A percentile compares a stretch with the other conserved stretches of the same genome.
Evolutionary conservation across 208 protist genomes (phyloP).

Genomic region (Leishmania lainsoni): DNA sequence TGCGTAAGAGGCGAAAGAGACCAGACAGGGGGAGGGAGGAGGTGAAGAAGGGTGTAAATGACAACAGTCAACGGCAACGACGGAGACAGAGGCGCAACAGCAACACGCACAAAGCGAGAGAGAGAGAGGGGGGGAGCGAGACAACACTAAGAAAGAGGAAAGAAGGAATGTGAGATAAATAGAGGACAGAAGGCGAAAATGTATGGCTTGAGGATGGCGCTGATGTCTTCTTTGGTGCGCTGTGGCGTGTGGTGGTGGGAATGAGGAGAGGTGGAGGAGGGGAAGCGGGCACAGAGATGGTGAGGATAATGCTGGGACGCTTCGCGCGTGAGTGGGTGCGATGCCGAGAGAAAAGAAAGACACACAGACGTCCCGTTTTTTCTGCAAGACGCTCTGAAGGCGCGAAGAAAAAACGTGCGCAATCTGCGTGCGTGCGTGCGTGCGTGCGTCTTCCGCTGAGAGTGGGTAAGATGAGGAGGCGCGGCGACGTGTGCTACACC

Average conservation of each 20-base stretch:
- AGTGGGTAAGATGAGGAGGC: background rate
- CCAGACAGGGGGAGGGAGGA: background rate
- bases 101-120: background rate
- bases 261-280: background rate
- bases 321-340: background rate
- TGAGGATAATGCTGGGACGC: background rate
- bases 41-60: background rate
- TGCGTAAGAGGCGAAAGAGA: background rate
- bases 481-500: background rate
- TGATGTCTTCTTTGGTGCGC: background rate
- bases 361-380: background rate
- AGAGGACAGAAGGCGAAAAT: background rate
- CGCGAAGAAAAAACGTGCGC: background rate
- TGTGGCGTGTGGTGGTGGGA: background rate
- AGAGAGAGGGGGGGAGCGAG: background rate
- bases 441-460: background rate
- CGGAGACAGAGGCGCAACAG: too few species aligned
- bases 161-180: background rate
- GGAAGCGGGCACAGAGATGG: background rate
- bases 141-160: background rate
- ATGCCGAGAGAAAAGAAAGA: background rate
- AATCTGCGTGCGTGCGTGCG: background rate
- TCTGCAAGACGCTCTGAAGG: background rate
- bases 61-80: background rate
- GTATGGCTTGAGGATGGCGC: background rate